Evolutionary conservation across 202 grass and related monocot genomes (phyloP).

Genomic region (Saccharum hybrid): DNA sequence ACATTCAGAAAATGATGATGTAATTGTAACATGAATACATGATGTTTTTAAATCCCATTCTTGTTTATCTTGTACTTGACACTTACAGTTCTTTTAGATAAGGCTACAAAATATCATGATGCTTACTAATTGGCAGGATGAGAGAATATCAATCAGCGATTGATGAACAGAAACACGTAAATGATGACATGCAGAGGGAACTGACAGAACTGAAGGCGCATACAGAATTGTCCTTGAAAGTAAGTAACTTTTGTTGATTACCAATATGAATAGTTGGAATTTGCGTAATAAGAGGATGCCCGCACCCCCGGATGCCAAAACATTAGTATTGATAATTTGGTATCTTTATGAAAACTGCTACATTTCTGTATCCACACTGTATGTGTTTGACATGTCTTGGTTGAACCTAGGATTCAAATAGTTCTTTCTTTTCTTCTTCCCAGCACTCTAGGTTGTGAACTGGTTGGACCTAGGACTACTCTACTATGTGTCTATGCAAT

Average conservation of each 20-base stretch:
- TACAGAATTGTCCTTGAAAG: conserved; percentile 68
- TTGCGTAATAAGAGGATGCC: background rate
- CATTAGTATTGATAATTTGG: background rate
- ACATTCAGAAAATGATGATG: conserved; percentile 10
- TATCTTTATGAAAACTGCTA: background rate
- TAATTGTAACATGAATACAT: conserved; percentile 5
- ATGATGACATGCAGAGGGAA: conserved; percentile 66
- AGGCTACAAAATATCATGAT: conserved; percentile 19
- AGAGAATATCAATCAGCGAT: conserved; percentile 72
- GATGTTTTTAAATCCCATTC: background rate
- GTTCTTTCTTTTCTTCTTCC: background rate
- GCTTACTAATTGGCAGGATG: conserved; percentile 64
- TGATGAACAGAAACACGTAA: conserved; percentile 72
- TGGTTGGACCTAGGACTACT: background rate
- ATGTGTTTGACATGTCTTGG: background rate
- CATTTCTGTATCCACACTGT: conserved; percentile 8
- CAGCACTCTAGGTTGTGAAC: background rate
- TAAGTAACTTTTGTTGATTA: conserved; percentile 49
- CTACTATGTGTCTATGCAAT: background rate
- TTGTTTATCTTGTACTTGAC: conserved; percentile 14
- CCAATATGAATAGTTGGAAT: conserved; percentile 27
- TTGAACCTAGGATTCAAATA: background rate
- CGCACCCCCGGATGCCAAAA: background rate
- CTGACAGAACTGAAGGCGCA: conserved; percentile 63
- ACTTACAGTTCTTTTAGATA: background rate